Percentiles rank a stretch among this genome's conserved stretches.
phyloP scores from a whole-genome alignment of 257 asterid species.

The Scutellaria minor region DNA sequence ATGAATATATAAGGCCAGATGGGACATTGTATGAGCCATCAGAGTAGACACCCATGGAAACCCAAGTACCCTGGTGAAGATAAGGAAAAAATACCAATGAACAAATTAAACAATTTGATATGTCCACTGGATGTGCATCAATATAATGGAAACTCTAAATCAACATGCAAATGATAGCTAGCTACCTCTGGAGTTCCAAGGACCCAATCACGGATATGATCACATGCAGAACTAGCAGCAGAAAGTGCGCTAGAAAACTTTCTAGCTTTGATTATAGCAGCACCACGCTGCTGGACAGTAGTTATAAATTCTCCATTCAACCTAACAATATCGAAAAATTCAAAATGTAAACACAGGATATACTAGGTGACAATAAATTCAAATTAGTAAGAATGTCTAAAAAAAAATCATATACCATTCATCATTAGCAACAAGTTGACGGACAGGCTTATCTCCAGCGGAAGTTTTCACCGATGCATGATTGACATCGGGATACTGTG shows the following conservation, averaged over 20 bases:
- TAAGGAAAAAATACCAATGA: not conserved
- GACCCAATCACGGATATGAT: conserved; percentile 94
- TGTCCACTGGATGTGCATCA: too few species aligned
- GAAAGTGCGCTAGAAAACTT: conserved; percentile 94
- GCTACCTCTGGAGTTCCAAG: conserved; percentile 93
- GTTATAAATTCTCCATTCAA: conserved; percentile 79
- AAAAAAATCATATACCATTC: conserved; percentile 52
- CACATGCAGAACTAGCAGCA: conserved; percentile 97
- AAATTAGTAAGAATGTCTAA: not conserved
- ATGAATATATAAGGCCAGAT: conserved; percentile 82
- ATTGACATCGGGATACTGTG: conserved; percentile 93
- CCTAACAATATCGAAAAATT: conserved; percentile 42
- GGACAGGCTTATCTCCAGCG: conserved; percentile 79
- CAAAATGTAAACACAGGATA: not conserved
- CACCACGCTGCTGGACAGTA: conserved; percentile 93
- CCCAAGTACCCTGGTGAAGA: conserved; percentile 69
- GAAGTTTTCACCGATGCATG: conserved; percentile 77
- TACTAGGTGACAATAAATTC: not conserved
- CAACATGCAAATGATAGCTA: not conserved
- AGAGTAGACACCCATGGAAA: conserved; percentile 96
- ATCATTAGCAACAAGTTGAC: conserved; percentile 72
- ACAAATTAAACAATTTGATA: not conserved
- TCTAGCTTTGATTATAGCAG: conserved; percentile 95
- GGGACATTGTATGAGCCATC: conserved; percentile 96
- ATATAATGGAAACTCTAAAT: too few species aligned